Evolutionary conservation across 2,329 filamentous ascomycete genomes (phyloP), one percentile per base, ranked within the genome.

Genomic region (Helminthosporium solani): DNA sequence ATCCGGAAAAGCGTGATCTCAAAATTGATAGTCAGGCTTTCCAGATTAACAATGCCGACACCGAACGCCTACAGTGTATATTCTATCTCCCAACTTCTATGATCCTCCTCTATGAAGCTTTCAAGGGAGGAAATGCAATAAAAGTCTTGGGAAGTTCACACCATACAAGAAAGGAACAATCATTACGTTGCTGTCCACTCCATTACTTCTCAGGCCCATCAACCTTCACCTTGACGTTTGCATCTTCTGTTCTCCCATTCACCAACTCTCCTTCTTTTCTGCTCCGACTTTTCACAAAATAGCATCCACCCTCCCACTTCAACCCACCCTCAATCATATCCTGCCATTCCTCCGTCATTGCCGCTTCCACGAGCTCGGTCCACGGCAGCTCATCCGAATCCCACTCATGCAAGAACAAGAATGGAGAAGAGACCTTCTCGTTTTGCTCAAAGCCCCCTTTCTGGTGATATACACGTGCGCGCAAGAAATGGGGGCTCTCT

Each of bases 371-470:
- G 25, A 47, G 23, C 11, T 47, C 44, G 3, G 36, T 39, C 44
- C 44, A 47, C n/a, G 44, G 44, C 12, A 47, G 15, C 35, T 47
- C 44, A 23, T 35, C 39, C 8, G 35, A 40, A 33, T 42, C 34
- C 39, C 40, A 47, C 16, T 47, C 39, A 16, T 33, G 38, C 7
- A 43, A 31, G 27, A 40, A 47, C 31, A 48, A 3, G 20, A 44
- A 44, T 31, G 46, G 46, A 15, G 43, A 33, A 25, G 36, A 37
- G 11, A 12, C 20, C 14, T 41, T 37, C 3, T 31, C 27, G 14
- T 27, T 27, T 14, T 11, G 12, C 5, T 16, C 21, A 2, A 16
- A 7, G 18, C 37, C 40, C 23, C 44, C 44, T 9, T 42, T 21
- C 18, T 38, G 33, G 21, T 42, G 42, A 20, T 42, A 40, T 1